A percentile compares a stretch with the other conserved stretches of the same genome.
These are phyloP conservation scores for Stachybotrys chlorohalonatus DNA, from an alignment of 2,329 filamentous ascomycete species.

Conservation along the genomic window DNA sequence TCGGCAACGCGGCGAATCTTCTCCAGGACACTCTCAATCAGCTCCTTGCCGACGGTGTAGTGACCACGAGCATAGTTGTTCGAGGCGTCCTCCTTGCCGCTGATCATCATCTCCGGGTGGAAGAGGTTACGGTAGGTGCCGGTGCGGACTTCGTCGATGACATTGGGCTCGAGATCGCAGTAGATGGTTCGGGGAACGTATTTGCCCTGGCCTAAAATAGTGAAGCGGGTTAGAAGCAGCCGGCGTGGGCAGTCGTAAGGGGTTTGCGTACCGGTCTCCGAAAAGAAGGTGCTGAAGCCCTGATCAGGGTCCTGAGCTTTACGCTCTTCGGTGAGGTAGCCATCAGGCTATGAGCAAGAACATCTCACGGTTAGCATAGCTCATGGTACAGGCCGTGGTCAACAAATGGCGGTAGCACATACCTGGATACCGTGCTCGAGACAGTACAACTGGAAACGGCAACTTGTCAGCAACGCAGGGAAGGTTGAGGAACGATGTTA, in stretches of 20 bases:
- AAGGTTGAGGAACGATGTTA: neutral
- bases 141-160: slow-evolving; percentile 98
- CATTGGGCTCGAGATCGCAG: slow-evolving; percentile 99
- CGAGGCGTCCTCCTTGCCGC: slow-evolving; percentile 98
- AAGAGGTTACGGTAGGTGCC: slow-evolving; percentile 93
- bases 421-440: slow-evolving; percentile 99
- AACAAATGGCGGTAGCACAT: slow-evolving; percentile 19
- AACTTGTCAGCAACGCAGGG: slow-evolving; percentile 6
- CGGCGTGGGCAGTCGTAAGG: neutral
- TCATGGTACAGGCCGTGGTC: slow-evolving; percentile 6
- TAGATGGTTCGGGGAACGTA: slow-evolving; percentile 99
- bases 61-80: slow-evolving; percentile 99
- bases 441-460: slow-evolving; percentile 77
- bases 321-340: slow-evolving; percentile 96
- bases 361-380: slow-evolving; percentile 6
- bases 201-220: slow-evolving; percentile 76
- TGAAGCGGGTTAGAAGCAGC: slow-evolving; percentile 11
- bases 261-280: slow-evolving; percentile 74
- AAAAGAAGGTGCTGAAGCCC: slow-evolving; percentile 99
- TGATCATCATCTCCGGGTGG: slow-evolving; percentile 99
- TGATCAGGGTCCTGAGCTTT: slow-evolving; percentile 89
- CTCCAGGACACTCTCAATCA: slow-evolving; percentile 96
- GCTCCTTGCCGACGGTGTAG: slow-evolving; percentile 99
- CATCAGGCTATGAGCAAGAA: slow-evolving; percentile 65
- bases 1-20: slow-evolving; percentile 96